Percentiles rank a stretch among this genome's conserved stretches.
These are phyloP conservation scores for Waltergamsia citrina DNA, from an alignment of 2,329 filamentous ascomycete species.

Conservation along the genomic window DNA sequence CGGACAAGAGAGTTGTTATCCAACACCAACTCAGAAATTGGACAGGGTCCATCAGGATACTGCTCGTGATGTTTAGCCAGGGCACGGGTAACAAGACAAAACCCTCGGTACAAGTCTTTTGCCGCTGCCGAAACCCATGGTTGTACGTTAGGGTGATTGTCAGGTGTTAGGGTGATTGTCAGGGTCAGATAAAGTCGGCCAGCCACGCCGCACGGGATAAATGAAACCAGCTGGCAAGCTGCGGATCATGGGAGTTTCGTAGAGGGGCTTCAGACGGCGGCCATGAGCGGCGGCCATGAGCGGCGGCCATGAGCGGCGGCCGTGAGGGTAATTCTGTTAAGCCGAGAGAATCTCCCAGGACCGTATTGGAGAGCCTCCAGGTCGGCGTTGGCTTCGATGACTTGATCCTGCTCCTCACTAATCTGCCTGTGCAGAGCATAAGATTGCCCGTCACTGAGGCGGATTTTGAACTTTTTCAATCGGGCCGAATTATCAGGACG, in stretches of 20 bases:
- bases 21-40: constrained; percentile 21
- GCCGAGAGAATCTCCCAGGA: constrained; percentile 20
- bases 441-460: too few relatives aligned
- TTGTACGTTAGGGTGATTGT: not conserved
- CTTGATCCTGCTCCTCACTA: constrained; percentile 20
- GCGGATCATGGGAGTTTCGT: constrained; percentile 31
- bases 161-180: not conserved
- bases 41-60: too few relatives aligned
- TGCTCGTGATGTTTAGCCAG: constrained; percentile 4
- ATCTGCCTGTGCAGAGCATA: too few relatives aligned
- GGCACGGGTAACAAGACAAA: constrained; percentile 10
- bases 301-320: constrained; percentile 25
- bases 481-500: too few relatives aligned
- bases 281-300: constrained; percentile 29
- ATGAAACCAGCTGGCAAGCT: constrained; percentile 23
- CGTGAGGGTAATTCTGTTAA: constrained; percentile 26
- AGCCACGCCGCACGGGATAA: constrained; percentile 22
- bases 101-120: constrained; percentile 16
- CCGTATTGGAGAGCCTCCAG: constrained; percentile 19
- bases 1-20: constrained; percentile 15
- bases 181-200: constrained; percentile 9
- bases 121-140: not conserved
- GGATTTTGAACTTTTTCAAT: too few relatives aligned
- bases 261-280: constrained; percentile 20
- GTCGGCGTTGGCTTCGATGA: constrained; percentile 17